Conservation (phyloP, 371 early-diverging fungal species). For the Rhizopus microsporus region DNA sequence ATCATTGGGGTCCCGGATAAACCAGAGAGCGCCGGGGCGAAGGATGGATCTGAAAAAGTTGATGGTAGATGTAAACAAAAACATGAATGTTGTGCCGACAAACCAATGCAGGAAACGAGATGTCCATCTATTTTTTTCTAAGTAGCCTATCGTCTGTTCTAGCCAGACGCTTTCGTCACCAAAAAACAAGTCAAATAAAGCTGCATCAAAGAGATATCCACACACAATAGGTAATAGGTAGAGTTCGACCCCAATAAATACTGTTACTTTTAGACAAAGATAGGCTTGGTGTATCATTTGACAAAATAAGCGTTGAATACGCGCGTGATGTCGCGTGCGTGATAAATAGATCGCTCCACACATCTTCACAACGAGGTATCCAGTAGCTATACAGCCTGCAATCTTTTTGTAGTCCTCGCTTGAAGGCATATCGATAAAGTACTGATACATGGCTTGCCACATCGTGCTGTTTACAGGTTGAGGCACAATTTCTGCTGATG, state of each 20-base stretch:
- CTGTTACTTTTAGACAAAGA: conserved; percentile 61
- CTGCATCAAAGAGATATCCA: conserved; percentile 74
- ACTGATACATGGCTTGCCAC: background rate
- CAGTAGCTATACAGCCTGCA: conserved; percentile 30
- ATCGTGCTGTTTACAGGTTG: background rate
- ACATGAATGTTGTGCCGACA: conserved; percentile 85
- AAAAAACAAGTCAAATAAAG: too few relatives aligned
- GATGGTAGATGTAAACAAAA: conserved; percentile 80
- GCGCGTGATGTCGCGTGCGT: background rate
- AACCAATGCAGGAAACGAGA: conserved; percentile 79
- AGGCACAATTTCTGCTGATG: background rate
- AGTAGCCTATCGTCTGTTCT: too few relatives aligned
- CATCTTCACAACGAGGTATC: conserved; percentile 31
- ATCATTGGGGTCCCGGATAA: conserved; percentile 90
- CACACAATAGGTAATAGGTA: conserved; percentile 81
- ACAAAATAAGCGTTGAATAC: conserved; percentile 35
- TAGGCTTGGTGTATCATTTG: conserved; percentile 50
- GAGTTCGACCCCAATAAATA: conserved; percentile 84
- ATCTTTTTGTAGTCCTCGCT: conserved; percentile 24
- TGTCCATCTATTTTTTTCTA: too few relatives aligned
- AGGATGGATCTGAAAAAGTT: conserved; percentile 70
- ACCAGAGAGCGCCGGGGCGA: conserved; percentile 91
- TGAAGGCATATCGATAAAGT: conserved; percentile 1
- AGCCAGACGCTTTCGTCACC: too few relatives aligned
- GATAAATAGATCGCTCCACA: conserved; percentile 34